phyloP scores from a whole-genome alignment of 768 basidiomycete genomes.

The Calocybe cyanea region DNA sequence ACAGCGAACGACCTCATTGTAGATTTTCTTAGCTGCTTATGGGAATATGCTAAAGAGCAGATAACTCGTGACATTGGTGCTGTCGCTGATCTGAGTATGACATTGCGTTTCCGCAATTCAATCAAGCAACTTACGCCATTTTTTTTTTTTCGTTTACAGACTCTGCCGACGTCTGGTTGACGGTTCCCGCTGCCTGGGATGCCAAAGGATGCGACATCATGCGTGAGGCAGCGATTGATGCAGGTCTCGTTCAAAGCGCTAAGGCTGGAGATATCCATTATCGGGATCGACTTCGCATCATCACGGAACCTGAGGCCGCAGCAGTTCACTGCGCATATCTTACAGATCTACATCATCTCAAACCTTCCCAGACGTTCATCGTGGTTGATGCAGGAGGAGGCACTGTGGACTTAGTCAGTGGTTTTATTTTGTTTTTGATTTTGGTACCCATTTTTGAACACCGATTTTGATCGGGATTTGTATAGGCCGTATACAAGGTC shows the following conservation, averaged over 20 bases:
- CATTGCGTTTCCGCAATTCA: slow-evolving; percentile 12
- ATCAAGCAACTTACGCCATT: slow-evolving; percentile 5
- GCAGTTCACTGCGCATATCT: slow-evolving; percentile 86
- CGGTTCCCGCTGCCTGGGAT: slow-evolving; percentile 91
- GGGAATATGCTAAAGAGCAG: slow-evolving; percentile 84
- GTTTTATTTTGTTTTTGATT: slow-evolving; percentile 15
- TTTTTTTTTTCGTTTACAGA: slow-evolving; percentile 38
- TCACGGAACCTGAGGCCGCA: slow-evolving; percentile 84
- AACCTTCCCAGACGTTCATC: slow-evolving; percentile 80
- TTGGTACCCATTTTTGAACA: slow-evolving; percentile 21
- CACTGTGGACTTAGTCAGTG: slow-evolving; percentile 45
- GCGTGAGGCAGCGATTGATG: slow-evolving; percentile 79
- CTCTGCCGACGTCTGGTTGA: slow-evolving; percentile 80
- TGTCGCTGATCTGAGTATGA: slow-evolving; percentile 80
- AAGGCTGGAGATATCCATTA: slow-evolving; percentile 68
- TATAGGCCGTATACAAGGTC: slow-evolving; percentile 60
- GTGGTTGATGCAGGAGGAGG: slow-evolving; percentile 92
- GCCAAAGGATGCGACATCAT: slow-evolving; percentile 81
- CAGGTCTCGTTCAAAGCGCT: slow-evolving; percentile 73
- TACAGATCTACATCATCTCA: slow-evolving; percentile 74
- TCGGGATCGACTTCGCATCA: slow-evolving; percentile 80
- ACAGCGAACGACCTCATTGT: slow-evolving; percentile 73
- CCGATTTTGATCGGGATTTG: slow-evolving; percentile 8
- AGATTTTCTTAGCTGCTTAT: slow-evolving; percentile 79
- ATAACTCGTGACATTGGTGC: slow-evolving; percentile 86